These are phyloP conservation scores for Pythium chondricola DNA, from an alignment of 352 stramenopile genomes.

Conservation along the genomic window DNA sequence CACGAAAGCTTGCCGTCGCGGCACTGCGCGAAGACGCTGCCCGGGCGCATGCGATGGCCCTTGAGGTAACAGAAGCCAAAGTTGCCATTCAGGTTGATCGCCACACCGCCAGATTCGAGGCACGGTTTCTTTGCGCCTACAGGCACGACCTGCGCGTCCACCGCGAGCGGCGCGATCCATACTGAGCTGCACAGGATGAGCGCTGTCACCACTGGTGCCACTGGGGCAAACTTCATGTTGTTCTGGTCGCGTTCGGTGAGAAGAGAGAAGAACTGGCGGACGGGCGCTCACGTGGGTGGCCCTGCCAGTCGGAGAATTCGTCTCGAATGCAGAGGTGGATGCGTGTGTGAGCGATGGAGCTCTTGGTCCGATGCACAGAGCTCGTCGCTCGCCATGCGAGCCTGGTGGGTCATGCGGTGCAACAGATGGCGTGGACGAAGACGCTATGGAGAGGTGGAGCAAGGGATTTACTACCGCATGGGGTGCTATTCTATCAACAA, in stretches of 20 bases:
- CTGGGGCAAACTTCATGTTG: background rate
- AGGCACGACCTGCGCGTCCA: conserved; percentile 5
- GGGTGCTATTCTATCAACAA: conserved; percentile 4
- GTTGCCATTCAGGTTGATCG: conserved; percentile 32
- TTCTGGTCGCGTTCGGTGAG: too few relatives aligned
- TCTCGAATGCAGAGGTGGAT: too few relatives aligned
- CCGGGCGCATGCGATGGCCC: conserved; percentile 31
- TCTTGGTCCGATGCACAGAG: too few relatives aligned
- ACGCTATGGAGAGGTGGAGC: background rate
- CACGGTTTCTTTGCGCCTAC: conserved; percentile 25
- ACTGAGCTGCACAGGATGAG: background rate
- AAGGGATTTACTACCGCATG: background rate
- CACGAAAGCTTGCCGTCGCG: conserved; percentile 28
- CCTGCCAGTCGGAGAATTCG: too few relatives aligned
- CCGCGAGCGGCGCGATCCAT: background rate
- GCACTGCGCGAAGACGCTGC: conserved; percentile 34
- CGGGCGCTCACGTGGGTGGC: too few relatives aligned
- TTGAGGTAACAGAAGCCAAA: conserved; percentile 39
- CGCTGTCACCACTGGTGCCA: background rate
- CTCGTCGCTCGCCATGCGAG: too few relatives aligned
- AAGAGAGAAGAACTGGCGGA: too few relatives aligned
- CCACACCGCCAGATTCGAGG: conserved; percentile 20
- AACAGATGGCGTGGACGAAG: conserved; percentile 5
- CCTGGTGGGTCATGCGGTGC: background rate
- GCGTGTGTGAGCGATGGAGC: too few relatives aligned